Conservation (phyloP, 345 rosid species). For the Psidium guajava region DNA sequence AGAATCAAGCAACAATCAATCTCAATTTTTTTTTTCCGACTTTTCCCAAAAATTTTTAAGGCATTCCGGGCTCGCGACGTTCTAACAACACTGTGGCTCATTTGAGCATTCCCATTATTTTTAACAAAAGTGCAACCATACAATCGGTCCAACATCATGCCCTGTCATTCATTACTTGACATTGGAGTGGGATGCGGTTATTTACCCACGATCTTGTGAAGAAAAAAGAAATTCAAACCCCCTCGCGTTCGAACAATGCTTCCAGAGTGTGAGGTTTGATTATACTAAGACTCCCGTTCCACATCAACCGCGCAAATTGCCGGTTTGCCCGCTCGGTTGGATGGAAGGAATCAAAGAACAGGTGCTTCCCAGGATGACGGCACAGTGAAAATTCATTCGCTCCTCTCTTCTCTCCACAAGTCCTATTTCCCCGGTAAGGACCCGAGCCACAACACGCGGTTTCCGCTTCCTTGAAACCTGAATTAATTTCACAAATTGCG, state of each 20-base stretch:
- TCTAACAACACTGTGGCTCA: background rate
- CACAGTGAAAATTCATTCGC: slow-evolving; percentile 6
- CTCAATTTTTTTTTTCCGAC: background rate
- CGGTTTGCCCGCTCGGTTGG: slow-evolving; percentile 15
- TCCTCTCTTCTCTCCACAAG: slow-evolving; percentile 1
- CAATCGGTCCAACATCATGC: background rate
- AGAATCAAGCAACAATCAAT: background rate
- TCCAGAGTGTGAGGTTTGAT: slow-evolving; percentile 10
- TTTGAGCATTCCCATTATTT: background rate
- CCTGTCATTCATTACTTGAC: background rate
- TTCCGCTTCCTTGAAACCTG: slow-evolving; percentile 8
- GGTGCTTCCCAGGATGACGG: slow-evolving; percentile 6
- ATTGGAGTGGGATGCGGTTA: background rate
- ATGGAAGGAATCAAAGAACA: slow-evolving; percentile 28
- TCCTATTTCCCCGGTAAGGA: background rate
- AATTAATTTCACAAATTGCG: background rate
- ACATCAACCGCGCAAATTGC: slow-evolving; percentile 22
- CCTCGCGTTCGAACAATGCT: background rate
- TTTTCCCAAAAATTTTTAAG: background rate
- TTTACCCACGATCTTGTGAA: background rate
- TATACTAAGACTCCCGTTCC: slow-evolving; percentile 12
- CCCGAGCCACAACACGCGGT: slow-evolving; percentile 11
- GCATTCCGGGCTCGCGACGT: background rate
- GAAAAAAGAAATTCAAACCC: background rate
- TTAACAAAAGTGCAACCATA: background rate